These are phyloP conservation scores for Rhizopus microsporus DNA, from an alignment of 371 early-diverging fungal genomes.

Conservation along the genomic window DNA sequence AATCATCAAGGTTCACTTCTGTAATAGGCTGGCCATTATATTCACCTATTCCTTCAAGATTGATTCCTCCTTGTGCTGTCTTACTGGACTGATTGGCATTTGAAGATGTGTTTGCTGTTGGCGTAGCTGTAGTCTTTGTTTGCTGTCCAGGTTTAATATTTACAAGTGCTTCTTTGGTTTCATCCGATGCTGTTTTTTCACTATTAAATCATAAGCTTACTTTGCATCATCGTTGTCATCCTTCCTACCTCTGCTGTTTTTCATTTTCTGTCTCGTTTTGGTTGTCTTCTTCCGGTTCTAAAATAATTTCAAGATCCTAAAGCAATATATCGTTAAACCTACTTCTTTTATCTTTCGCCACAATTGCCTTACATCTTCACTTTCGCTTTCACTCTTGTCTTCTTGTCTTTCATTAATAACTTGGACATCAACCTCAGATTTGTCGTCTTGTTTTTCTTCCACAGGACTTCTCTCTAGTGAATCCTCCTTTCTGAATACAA, in stretches of 20 bases:
- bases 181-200: conserved; percentile 6
- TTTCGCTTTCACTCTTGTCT: conserved; percentile 43
- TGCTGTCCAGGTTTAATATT: conserved; percentile 62
- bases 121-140: conserved; percentile 26
- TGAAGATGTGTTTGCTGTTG: conserved; percentile 16
- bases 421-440: conserved; percentile 28
- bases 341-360: background rate
- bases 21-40: conserved; percentile 80
- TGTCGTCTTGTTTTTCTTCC: conserved; percentile 19
- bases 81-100: conserved; percentile 32
- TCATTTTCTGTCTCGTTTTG: conserved; percentile 17
- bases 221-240: background rate
- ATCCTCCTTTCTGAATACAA: conserved; percentile 18
- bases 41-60: conserved; percentile 73
- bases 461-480: conserved; percentile 11
- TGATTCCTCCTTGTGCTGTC: conserved; percentile 54
- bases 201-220: background rate
- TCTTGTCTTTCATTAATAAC: conserved; percentile 33
- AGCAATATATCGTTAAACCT: background rate
- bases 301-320: conserved; percentile 71
- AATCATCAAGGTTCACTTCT: conserved; percentile 85
- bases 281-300: conserved; percentile 55
- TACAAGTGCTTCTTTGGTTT: conserved; percentile 50
- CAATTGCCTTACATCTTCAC: conserved; percentile 47
- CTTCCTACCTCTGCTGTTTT: conserved; percentile 19